phyloP scores from a whole-genome alignment of 306 rosid genomes.

The Glycyrrhiza uralensis region DNA sequence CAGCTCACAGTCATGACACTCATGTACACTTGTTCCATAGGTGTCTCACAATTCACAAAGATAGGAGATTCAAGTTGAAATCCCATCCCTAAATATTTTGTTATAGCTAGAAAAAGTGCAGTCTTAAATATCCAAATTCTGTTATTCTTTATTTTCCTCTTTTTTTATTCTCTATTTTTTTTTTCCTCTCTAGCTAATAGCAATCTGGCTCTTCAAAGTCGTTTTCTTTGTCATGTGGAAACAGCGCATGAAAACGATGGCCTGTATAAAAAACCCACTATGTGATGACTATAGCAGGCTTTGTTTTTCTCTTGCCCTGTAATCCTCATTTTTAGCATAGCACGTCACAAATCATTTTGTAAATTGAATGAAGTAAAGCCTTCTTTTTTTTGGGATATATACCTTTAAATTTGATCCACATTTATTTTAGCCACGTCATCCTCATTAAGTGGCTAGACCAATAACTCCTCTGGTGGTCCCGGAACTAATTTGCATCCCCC shows the following conservation, averaged over 20 bases:
- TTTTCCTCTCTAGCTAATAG: not conserved
- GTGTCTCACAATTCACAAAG: not conserved
- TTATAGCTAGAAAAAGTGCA: not conserved
- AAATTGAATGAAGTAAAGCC: not conserved
- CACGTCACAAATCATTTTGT: slow-evolving; percentile 1
- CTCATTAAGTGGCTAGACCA: not conserved
- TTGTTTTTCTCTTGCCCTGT: no score
- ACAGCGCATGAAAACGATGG: slow-evolving; percentile 6
- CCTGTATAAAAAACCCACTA: not conserved
- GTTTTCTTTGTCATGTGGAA: not conserved
- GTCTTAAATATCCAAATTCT: not conserved
- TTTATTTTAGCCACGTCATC: not conserved
- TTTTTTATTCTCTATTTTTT: not conserved
- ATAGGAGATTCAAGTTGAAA: no score
- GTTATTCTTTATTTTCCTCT: not conserved
- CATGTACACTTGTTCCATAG: not conserved
- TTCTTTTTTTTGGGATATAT: not conserved
- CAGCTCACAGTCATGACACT: no score
- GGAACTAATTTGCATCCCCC: no score
- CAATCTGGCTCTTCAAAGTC: not conserved
- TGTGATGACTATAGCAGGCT: not conserved
- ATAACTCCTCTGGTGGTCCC: not conserved
- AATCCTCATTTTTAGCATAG: not conserved
- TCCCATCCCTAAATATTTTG: not conserved
- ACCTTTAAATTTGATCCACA: not conserved